A percentile compares a stretch with the other conserved stretches of the same genome.
These are phyloP conservation scores for Leccinum subgranulosum DNA, from an alignment of 768 basidiomycete species.

Conservation along the genomic window DNA sequence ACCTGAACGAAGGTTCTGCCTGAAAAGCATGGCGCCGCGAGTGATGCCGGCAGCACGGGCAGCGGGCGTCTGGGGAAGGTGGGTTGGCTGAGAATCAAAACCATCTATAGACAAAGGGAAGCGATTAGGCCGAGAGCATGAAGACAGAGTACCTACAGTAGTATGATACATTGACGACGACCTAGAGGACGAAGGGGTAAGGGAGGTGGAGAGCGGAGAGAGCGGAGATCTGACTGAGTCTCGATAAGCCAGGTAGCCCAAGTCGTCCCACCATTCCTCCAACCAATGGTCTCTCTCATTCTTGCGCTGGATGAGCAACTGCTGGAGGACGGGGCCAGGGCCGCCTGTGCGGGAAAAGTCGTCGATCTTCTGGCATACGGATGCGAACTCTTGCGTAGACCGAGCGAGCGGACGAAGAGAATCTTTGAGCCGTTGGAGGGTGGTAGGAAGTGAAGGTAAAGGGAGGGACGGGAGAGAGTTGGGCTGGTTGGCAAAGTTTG, in stretches of 20 bases:
- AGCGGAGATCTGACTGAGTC: conserved; percentile 58
- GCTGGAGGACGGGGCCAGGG: conserved; percentile 57
- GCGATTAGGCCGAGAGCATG: neutral
- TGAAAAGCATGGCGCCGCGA: conserved; percentile 70
- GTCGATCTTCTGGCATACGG: conserved; percentile 61
- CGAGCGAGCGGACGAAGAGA: conserved; percentile 73
- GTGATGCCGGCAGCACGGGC: conserved; percentile 71
- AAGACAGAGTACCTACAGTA: conserved; percentile 61
- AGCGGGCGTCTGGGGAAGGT: conserved; percentile 54
- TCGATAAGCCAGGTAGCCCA: conserved; percentile 77
- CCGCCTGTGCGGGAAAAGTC: conserved; percentile 47
- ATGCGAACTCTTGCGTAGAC: conserved; percentile 53
- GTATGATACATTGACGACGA: conserved; percentile 91
- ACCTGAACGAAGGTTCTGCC: conserved; percentile 65
- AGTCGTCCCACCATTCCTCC: conserved; percentile 93
- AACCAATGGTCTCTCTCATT: conserved; percentile 73
- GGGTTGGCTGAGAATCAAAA: conserved; percentile 63
- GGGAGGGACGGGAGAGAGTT: conserved; percentile 65
- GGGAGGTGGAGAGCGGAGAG: neutral
- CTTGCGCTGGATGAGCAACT: conserved; percentile 54
- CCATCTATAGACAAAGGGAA: conserved; percentile 51
- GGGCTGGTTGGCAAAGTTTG: conserved; percentile 65
- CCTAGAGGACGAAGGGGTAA: conserved; percentile 39
- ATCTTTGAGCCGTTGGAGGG: conserved; percentile 65
- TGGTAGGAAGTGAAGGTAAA: conserved; percentile 63